phyloP scores from a whole-genome alignment of 176 grass and related monocot genomes.

The Eragrostis nindensis region DNA sequence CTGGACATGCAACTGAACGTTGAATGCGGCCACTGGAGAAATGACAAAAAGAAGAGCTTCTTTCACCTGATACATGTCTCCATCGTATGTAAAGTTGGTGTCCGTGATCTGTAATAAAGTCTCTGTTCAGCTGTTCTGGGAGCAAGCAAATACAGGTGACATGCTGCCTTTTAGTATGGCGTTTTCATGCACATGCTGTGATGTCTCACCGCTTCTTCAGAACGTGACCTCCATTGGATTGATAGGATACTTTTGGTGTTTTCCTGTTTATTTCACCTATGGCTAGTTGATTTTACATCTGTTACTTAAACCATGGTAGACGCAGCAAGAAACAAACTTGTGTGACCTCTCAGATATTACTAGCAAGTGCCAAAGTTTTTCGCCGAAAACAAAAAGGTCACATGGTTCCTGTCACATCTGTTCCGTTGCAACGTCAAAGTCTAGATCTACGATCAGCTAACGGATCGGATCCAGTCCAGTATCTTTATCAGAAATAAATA shows the following conservation, averaged over 20 bases:
- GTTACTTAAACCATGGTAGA: not conserved
- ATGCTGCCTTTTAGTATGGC: not conserved
- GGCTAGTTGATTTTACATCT: not conserved
- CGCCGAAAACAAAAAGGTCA: not conserved
- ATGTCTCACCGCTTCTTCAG: not conserved
- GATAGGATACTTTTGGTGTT: not conserved
- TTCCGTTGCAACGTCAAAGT: not conserved
- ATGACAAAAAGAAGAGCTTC: constrained; percentile 26
- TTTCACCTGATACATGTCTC: constrained; percentile 27
- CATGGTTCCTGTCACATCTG: constrained; percentile 4
- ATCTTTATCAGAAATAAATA: not conserved
- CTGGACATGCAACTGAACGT: constrained; percentile 10
- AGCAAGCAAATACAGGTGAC: not conserved
- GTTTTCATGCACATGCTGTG: constrained; percentile 2
- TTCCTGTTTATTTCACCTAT: not conserved
- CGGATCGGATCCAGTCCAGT: constrained; percentile 8
- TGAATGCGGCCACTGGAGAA: not conserved
- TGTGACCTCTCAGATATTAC: not conserved
- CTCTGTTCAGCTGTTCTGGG: constrained; percentile 2
- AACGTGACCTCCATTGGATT: constrained; percentile 9
- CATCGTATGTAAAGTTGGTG: no score
- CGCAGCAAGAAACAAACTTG: not conserved
- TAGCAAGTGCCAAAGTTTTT: not conserved
- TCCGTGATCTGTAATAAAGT: constrained; percentile 37
- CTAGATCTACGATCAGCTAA: constrained; percentile 6